A percentile compares a stretch with the other conserved stretches of the same genome.
Evolutionary conservation across 148 eudicot species (phyloP).

Genomic region (Talinum fruticosum): DNA sequence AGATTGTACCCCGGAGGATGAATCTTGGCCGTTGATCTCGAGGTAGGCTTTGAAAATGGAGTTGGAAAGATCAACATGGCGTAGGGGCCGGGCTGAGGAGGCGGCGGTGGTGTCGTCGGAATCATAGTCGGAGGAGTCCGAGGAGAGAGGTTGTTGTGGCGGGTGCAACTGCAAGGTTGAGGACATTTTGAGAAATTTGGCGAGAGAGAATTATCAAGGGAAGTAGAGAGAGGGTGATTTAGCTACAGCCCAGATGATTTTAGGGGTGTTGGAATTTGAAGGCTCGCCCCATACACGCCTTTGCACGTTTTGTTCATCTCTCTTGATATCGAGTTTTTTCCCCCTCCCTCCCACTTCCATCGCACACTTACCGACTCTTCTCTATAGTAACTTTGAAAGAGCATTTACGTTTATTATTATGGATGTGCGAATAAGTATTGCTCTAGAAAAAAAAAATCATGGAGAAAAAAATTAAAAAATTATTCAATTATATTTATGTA

Average conservation of each 20-base stretch:
- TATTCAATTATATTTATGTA: too few species aligned
- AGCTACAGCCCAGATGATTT: not conserved
- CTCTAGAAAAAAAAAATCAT: too few species aligned
- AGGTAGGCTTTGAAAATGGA: slow-evolving; percentile 79
- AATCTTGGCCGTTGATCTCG: slow-evolving; percentile 39
- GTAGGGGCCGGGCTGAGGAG: slow-evolving; percentile 36
- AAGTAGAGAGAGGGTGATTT: not conserved
- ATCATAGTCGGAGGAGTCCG: slow-evolving; percentile 71
- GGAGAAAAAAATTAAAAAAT: too few species aligned
- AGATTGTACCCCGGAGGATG: slow-evolving; percentile 24
- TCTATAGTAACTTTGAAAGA: too few species aligned
- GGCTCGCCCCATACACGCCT: not conserved
- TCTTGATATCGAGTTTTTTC: too few species aligned
- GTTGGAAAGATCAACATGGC: slow-evolving; percentile 68
- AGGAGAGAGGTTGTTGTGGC: slow-evolving; percentile 31
- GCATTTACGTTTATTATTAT: too few species aligned
- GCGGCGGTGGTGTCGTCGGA: slow-evolving; percentile 64
- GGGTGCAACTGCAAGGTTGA: slow-evolving; percentile 26
- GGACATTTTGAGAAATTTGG: slow-evolving; percentile 35
- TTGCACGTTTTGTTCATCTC: not conserved
- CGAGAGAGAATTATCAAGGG: not conserved
- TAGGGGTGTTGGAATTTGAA: not conserved
- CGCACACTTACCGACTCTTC: too few species aligned
- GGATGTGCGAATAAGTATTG: too few species aligned
- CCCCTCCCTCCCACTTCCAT: not conserved